These are phyloP conservation scores for Pythium aphanidermatum DNA, from an alignment of 352 stramenopile species.

Conservation along the genomic window DNA sequence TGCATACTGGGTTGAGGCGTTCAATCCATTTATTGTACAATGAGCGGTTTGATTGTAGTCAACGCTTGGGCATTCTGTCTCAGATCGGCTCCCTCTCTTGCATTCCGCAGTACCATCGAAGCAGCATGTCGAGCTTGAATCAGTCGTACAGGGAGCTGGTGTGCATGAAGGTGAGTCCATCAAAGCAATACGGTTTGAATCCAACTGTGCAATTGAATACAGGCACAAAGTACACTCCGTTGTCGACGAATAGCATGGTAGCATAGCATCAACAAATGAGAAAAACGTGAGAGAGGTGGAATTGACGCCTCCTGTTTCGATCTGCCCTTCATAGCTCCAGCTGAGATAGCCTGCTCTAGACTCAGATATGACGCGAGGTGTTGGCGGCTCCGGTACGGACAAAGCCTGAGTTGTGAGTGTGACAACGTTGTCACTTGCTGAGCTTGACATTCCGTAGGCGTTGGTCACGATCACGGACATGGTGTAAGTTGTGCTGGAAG, in stretches of 20 bases:
- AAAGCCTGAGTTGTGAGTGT: slow-evolving; percentile 9
- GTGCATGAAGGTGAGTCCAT: not conserved
- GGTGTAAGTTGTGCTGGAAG: too few relatives aligned
- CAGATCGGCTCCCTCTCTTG: slow-evolving; percentile 10
- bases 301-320: too few relatives aligned
- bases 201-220: too few relatives aligned
- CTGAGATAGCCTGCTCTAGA: slow-evolving; percentile 30
- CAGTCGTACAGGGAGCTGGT: slow-evolving; percentile 5
- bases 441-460: too few relatives aligned
- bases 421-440: slow-evolving; percentile 18
- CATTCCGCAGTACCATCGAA: slow-evolving; percentile 16
- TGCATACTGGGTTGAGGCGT: slow-evolving; percentile 22
- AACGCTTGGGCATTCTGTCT: slow-evolving; percentile 11
- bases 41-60: not conserved
- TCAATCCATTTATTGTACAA: slow-evolving; percentile 27
- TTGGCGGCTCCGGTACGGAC: slow-evolving; percentile 18
- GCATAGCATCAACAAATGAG: too few relatives aligned
- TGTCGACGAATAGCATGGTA: too few relatives aligned
- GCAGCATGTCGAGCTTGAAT: slow-evolving; percentile 13
- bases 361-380: slow-evolving; percentile 4
- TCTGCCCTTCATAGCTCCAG: too few relatives aligned
- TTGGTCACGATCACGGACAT: too few relatives aligned
- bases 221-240: too few relatives aligned
- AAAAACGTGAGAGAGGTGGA: too few relatives aligned
- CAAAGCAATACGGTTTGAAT: too few relatives aligned